phyloP scores from a whole-genome alignment of 1,284 basidiomycete species.

The Kwoniella shivajii region DNA sequence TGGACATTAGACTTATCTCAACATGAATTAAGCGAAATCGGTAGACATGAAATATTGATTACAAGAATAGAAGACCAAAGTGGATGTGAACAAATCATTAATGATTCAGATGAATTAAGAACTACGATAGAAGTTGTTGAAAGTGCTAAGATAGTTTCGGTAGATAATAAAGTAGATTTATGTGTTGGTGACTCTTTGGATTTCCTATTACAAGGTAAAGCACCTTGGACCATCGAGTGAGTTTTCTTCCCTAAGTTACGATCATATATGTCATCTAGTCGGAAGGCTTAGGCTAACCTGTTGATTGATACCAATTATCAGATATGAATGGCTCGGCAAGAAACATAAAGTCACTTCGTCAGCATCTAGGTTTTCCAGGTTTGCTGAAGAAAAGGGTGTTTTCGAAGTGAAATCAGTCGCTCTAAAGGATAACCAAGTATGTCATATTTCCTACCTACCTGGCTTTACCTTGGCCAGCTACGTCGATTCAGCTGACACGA shows the following conservation, averaged over 20 bases:
- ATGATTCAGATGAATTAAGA: slow-evolving; percentile 66
- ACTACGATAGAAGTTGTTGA: slow-evolving; percentile 89
- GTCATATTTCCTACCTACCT: slow-evolving; percentile 14
- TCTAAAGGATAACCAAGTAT: slow-evolving; percentile 75
- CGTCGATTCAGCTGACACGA: not conserved
- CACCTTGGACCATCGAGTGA: slow-evolving; percentile 92
- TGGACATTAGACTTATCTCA: slow-evolving; percentile 77
- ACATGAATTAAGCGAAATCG: slow-evolving; percentile 73
- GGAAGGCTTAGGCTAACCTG: not conserved
- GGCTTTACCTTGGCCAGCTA: not conserved
- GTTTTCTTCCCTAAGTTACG: slow-evolving; percentile 35
- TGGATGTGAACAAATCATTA: slow-evolving; percentile 71
- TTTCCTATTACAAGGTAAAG: slow-evolving; percentile 89
- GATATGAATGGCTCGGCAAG: slow-evolving; percentile 80
- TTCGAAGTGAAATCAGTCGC: slow-evolving; percentile 83
- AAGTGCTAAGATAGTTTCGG: slow-evolving; percentile 85
- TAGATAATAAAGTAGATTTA: slow-evolving; percentile 74
- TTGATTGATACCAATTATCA: slow-evolving; percentile 41
- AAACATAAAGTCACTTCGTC: slow-evolving; percentile 72
- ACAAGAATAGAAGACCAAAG: slow-evolving; percentile 75
- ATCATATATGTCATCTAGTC: not conserved
- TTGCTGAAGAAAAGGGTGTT: slow-evolving; percentile 76
- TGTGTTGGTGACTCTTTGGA: slow-evolving; percentile 90
- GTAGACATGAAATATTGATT: slow-evolving; percentile 76
- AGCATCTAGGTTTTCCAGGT: slow-evolving; percentile 76